Percentiles rank a stretch among this genome's conserved stretches.
phyloP scores from a whole-genome alignment of 2,329 filamentous ascomycete species.

The Fusarium vanettenii region DNA sequence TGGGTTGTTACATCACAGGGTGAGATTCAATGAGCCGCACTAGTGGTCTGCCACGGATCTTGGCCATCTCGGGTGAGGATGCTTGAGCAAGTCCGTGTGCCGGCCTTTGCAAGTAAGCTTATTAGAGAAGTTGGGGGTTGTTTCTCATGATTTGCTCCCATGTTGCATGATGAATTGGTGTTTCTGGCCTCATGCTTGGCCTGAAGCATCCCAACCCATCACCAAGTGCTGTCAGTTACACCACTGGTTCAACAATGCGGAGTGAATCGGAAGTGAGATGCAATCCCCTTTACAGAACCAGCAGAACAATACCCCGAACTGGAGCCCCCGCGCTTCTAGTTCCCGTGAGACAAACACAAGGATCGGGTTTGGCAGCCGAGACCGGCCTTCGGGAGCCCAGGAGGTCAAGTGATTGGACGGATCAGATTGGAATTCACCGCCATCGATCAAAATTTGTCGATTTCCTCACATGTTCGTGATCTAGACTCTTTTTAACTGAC shows the following conservation, averaged over 20 bases:
- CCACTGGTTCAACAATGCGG: not conserved
- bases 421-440: not conserved
- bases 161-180: not conserved
- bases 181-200: not conserved
- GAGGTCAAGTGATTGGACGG: not conserved
- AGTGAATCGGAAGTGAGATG: not conserved
- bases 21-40: not conserved
- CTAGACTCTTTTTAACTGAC: not conserved
- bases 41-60: not conserved
- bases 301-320: not conserved
- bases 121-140: not conserved
- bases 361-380: not conserved
- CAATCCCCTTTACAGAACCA: not conserved
- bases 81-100: not conserved
- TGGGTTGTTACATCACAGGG: not conserved
- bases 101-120: not conserved
- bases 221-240: not conserved
- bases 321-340: not conserved
- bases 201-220: not conserved
- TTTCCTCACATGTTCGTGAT: not conserved
- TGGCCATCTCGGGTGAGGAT: not conserved
- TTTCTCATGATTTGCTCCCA: not conserved
- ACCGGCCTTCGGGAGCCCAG: not conserved
- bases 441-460: not conserved
- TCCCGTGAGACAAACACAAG: not conserved